Conservation (phyloP, 805 yeast species). For the Kockiozyma suomiensis region DNA sequence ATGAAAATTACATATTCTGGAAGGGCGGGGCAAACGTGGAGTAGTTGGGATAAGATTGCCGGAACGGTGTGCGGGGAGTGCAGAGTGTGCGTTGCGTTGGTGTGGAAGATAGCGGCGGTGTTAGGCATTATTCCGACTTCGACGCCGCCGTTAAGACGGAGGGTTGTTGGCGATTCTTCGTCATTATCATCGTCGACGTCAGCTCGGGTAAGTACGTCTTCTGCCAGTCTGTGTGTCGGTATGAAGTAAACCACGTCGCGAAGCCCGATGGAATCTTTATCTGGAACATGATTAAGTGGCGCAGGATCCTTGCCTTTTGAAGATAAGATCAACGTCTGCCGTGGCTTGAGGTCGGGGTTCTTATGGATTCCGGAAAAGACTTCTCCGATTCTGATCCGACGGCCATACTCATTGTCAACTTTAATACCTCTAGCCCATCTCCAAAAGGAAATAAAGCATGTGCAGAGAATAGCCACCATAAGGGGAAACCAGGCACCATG, state of each 20-base stretch:
- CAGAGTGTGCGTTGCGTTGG: conserved; percentile 43
- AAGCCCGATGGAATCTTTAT: neutral
- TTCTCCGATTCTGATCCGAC: conserved; percentile 45
- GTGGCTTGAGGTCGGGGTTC: neutral
- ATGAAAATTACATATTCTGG: conserved; percentile 52
- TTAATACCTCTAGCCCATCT: conserved; percentile 51
- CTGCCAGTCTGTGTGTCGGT: neutral
- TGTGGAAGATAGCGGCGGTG: conserved; percentile 48
- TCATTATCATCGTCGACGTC: neutral
- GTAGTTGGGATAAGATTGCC: conserved; percentile 44
- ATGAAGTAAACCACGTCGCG: neutral
- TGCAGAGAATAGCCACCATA: conserved; percentile 48
- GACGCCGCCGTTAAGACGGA: neutral
- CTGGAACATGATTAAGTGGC: neutral
- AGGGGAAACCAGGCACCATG: conserved; percentile 69
- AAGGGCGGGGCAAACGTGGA: conserved; percentile 49
- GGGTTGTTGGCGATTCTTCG: neutral
- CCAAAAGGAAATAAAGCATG: conserved; percentile 51
- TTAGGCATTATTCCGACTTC: conserved; percentile 38
- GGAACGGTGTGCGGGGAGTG: conserved; percentile 54
- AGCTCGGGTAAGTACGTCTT: neutral
- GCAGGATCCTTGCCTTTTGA: neutral
- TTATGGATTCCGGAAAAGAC: conserved; percentile 38
- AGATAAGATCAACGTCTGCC: neutral
- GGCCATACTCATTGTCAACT: conserved; percentile 45